phyloP scores from a whole-genome alignment of 495 filamentous ascomycete species.

The Talaromyces liani region DNA sequence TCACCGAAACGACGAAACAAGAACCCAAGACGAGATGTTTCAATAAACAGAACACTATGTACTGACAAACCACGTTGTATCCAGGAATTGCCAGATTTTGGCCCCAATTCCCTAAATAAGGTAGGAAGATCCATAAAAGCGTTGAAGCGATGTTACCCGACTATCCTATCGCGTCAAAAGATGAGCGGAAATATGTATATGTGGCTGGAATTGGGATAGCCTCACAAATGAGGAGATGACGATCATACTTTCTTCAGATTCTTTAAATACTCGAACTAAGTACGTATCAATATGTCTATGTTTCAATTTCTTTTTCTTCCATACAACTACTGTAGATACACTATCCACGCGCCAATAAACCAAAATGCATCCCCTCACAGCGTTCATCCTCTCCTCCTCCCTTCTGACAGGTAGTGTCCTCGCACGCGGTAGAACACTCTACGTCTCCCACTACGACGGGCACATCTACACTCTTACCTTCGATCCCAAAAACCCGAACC shows the following conservation, averaged over 20 bases:
- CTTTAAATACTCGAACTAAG: background rate
- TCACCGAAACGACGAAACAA: background rate
- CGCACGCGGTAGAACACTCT: constrained; percentile 34
- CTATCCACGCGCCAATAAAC: background rate
- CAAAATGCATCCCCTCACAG: background rate
- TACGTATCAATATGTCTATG: no score
- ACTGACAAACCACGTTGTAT: background rate
- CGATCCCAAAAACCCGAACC: constrained; percentile 15
- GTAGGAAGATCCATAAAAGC: background rate
- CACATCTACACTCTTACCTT: constrained; percentile 48
- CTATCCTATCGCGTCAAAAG: background rate
- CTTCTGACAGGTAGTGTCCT: constrained; percentile 15
- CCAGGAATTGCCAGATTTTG: background rate
- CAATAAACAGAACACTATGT: background rate
- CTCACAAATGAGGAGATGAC: background rate
- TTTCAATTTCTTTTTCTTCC: no score
- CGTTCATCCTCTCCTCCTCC: background rate
- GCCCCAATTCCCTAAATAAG: background rate
- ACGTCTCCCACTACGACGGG: constrained; percentile 55
- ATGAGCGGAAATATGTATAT: background rate
- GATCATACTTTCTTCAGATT: background rate
- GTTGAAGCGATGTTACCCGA: background rate
- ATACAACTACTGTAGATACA: background rate
- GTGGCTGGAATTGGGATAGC: background rate
- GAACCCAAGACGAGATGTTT: background rate